Conservation (phyloP, 2,329 filamentous ascomycete genomes). For the Beauveria caledonica region DNA sequence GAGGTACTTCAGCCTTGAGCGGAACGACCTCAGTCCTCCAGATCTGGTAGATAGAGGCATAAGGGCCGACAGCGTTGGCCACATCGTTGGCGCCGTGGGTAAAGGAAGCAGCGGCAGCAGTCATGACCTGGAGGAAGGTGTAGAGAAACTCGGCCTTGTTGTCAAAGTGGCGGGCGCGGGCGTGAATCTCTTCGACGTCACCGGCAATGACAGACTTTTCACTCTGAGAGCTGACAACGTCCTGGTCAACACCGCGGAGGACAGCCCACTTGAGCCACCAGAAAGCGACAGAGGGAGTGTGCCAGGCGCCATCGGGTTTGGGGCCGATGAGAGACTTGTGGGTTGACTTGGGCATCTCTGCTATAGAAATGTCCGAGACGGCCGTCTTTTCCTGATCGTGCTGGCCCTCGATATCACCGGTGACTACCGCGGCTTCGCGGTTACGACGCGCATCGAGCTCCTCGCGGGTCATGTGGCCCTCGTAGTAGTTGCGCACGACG, state of each 20-base stretch:
- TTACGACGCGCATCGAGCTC: conserved; percentile 38
- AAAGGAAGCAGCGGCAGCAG: conserved; percentile 54
- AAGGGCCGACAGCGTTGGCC: conserved; percentile 54
- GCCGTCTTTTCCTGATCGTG: conserved; percentile 21
- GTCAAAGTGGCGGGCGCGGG: conserved; percentile 48
- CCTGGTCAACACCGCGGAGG: conserved; percentile 39
- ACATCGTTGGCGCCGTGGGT: conserved; percentile 62
- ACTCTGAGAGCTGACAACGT: conserved; percentile 30
- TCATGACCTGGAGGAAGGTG: conserved; percentile 52
- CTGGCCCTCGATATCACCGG: conserved; percentile 18
- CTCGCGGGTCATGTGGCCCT: conserved; percentile 45
- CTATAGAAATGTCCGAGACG: conserved; percentile 19
- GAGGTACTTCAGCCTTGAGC: conserved; percentile 41
- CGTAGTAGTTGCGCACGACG: conserved; percentile 46
- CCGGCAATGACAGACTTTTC: conserved; percentile 37
- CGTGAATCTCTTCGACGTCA: conserved; percentile 47
- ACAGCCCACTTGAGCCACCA: conserved; percentile 37
- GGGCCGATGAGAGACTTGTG: conserved; percentile 29
- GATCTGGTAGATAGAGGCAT: conserved; percentile 53
- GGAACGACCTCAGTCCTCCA: conserved; percentile 42
- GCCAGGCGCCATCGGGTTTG: conserved; percentile 36
- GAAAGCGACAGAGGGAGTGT: conserved; percentile 32
- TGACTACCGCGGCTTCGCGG: conserved; percentile 15
- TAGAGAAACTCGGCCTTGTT: conserved; percentile 55
- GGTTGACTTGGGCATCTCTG: conserved; percentile 24